Evolutionary conservation across 805 yeast genomes (phyloP).

Genomic region (Candida sonorensis): DNA sequence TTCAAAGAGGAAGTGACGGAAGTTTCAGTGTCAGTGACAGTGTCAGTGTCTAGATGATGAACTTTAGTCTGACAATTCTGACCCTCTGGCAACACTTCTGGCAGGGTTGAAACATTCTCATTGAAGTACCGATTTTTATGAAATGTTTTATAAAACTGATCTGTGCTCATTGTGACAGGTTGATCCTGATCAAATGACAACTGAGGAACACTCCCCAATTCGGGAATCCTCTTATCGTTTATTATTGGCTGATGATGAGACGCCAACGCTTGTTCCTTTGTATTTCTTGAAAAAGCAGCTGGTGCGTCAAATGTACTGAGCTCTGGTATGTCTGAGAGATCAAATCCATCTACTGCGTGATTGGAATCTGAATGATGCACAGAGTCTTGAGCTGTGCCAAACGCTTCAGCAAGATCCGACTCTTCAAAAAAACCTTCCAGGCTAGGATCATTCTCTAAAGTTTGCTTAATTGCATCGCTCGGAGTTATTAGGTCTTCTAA

Average conservation of each 20-base stretch:
- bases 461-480: conserved; percentile 10
- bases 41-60: no score
- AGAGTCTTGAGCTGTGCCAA: not conserved
- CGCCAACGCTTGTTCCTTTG: not conserved
- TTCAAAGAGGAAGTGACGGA: conserved; percentile 2
- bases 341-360: conserved; percentile 14
- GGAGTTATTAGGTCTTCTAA: conserved; percentile 11
- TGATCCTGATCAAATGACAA: conserved; percentile 1
- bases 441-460: conserved; percentile 23
- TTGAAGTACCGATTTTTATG: conserved; percentile 5
- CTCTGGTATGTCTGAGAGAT: conserved; percentile 19
- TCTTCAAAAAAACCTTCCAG: conserved; percentile 22
- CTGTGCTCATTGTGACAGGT: conserved; percentile 19
- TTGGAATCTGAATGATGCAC: conserved; percentile 1
- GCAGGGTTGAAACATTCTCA: no score
- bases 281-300: no score
- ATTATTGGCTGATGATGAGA: not conserved
- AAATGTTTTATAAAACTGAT: conserved; percentile 11
- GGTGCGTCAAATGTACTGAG: no score
- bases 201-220: no score
- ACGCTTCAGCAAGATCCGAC: conserved; percentile 1
- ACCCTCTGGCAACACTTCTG: no score
- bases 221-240: no score
- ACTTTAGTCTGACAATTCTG: no score
- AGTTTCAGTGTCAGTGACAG: no score